Evolutionary conservation across 2,329 filamentous ascomycete species (phyloP), one percentile per base, ranked within the genome.

Genomic region (Nothophaeocryptopus gaeumannii): DNA sequence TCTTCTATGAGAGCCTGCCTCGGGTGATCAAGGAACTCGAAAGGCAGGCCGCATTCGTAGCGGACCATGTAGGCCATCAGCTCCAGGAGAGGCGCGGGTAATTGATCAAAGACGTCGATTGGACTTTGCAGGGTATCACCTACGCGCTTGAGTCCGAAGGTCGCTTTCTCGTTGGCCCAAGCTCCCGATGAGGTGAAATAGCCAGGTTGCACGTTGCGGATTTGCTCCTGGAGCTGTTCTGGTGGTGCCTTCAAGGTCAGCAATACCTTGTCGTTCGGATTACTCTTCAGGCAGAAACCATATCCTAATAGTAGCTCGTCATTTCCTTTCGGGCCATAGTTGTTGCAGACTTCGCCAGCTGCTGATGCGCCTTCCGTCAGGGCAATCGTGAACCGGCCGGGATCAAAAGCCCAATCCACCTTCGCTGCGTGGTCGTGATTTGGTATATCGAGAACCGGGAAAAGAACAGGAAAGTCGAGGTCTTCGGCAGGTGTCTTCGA

Each of bases 231-330:
- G n/a, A 72, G 58, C 3, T 61, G 54, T n/a, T 63, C 61, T 5
- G 70, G 68, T 12, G 74, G 68, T 8, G 66, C 62, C 42, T 67
- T 68, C 8, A 76, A 63, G 14, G 71, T 70, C 37, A 77, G 58
- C 8, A 72, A 63, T 8, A 76, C 70, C 40, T 70, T 67, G 55
- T 79, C 77, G 35, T 72, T 68, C 0, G 73, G 73, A 34, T 78
- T 79, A 36, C 72, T 55, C 5, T 63, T 60, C 11, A 77, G 66
- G 50, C 72, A 74, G 62, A 79, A 79, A 3, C 77, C 77, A 49
- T 80, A 80, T 3, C 77, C 76, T 39, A 77, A 70, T 2, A 79
- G 63, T 2, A 79, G 63, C 57, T 79, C 76, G 53, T 77, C 75
- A 43, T 79, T 80, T 5, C 71, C 67, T 55, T 79, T 79, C 1